Percentiles rank a stretch among this genome's conserved stretches.
phyloP scores from a whole-genome alignment of 306 rosid genomes.

The Lathyrus tuberosus region DNA sequence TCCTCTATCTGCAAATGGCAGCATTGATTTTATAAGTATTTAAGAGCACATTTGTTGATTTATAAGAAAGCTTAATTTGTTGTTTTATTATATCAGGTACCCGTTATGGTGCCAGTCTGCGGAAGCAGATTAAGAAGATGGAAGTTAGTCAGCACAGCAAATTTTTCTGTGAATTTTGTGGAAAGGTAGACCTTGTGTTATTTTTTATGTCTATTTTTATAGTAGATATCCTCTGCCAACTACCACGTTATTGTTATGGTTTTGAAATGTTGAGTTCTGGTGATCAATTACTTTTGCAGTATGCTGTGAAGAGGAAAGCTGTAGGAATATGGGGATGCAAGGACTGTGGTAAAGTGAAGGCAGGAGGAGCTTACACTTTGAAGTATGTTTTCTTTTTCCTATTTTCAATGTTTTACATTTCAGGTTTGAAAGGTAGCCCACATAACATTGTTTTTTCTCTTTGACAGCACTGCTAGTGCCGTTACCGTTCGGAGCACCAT shows the following conservation, averaged over 20 bases:
- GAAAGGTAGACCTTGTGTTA: constrained; percentile 57
- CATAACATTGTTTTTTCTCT: constrained; percentile 25
- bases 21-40: no score
- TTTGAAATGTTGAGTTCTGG: no score
- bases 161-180: constrained; percentile 86
- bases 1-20: no score
- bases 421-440: no score
- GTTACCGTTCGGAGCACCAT: constrained; percentile 82
- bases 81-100: constrained; percentile 57
- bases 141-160: constrained; percentile 94
- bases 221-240: background rate
- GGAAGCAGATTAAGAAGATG: constrained; percentile 96
- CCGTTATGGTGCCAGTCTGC: constrained; percentile 88
- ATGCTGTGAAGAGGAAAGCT: constrained; percentile 58
- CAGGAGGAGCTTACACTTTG: constrained; percentile 58
- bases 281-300: constrained; percentile 37
- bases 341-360: constrained; percentile 62
- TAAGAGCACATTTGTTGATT: background rate
- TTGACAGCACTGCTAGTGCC: constrained; percentile 79
- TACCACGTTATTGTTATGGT: no score
- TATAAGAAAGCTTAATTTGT: background rate
- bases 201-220: background rate
- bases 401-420: background rate
- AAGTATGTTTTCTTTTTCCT: constrained; percentile 38
- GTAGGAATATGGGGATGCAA: constrained; percentile 62